A percentile compares a stretch with the other conserved stretches of the same genome.
Conservation (phyloP, 257 asterid species). For the Solanum bulbocastanum region DNA sequence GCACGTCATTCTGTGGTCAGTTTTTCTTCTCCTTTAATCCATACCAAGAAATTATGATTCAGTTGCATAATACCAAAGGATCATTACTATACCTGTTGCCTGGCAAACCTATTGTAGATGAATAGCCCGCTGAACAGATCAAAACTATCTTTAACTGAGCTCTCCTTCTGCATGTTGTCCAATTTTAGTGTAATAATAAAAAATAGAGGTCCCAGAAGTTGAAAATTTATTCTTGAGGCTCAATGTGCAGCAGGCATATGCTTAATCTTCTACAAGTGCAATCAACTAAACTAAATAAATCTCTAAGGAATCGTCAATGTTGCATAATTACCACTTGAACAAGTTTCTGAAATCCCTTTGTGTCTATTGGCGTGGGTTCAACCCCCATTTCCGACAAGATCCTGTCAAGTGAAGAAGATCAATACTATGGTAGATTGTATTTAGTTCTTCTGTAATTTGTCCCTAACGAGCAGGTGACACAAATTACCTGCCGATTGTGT, state of each 20-base stretch:
- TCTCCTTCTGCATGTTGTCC: conserved; percentile 58
- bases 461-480: neutral
- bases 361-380: conserved; percentile 70
- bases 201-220: neutral
- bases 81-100: conserved; percentile 14
- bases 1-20: conserved; percentile 4
- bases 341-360: conserved; percentile 84
- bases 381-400: conserved; percentile 60
- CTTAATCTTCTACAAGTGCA: neutral
- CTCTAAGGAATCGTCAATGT: neutral
- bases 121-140: conserved; percentile 76
- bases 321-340: conserved; percentile 58
- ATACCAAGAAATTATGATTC: neutral
- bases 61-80: neutral
- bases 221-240: neutral
- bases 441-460: neutral
- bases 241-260: neutral
- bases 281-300: neutral
- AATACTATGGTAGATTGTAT: neutral
- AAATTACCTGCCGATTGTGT: conserved; percentile 67
- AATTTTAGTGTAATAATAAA: neutral
- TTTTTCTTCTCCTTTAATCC: neutral
- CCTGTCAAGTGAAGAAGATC: conserved; percentile 25
- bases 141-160: conserved; percentile 51
- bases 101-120: conserved; percentile 66